A percentile compares a stretch with the other conserved stretches of the same genome.
phyloP scores from a whole-genome alignment of 192 early-diverging fungal species.

The Backusella tarrabulga region DNA sequence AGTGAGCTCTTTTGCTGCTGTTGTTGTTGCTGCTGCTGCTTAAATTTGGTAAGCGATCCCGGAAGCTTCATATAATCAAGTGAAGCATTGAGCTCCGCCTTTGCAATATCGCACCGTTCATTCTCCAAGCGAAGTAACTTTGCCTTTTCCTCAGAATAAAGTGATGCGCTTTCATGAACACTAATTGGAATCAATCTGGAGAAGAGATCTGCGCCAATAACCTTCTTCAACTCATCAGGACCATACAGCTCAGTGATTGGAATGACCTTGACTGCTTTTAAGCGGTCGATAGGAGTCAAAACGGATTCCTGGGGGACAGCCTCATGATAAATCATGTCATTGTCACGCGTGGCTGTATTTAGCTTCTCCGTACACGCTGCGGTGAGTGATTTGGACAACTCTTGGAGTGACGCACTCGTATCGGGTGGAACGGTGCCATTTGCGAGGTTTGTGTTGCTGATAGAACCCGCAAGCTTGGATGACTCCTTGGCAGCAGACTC shows the following conservation, averaged over 20 bases:
- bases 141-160: slow-evolving; percentile 97
- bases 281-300: slow-evolving; percentile 79
- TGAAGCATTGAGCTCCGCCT: slow-evolving; percentile 79
- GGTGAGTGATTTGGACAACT: slow-evolving; percentile 65
- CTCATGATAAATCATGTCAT: slow-evolving; percentile 96
- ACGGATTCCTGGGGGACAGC: slow-evolving; percentile 76
- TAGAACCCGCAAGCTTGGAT: slow-evolving; percentile 67
- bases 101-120: slow-evolving; percentile 75
- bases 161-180: slow-evolving; percentile 90
- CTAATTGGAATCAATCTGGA: slow-evolving; percentile 82
- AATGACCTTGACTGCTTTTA: slow-evolving; percentile 78
- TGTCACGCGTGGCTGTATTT: slow-evolving; percentile 73
- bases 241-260: slow-evolving; percentile 75
- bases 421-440: slow-evolving; percentile 62
- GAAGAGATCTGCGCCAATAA: slow-evolving; percentile 92
- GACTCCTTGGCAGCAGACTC: slow-evolving; percentile 87
- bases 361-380: slow-evolving; percentile 73
- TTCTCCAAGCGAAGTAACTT: slow-evolving; percentile 83
- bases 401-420: slow-evolving; percentile 67
- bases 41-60: slow-evolving; percentile 73
- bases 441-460: slow-evolving; percentile 59
- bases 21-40: slow-evolving; percentile 44
- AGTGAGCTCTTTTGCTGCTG: slow-evolving; percentile 21
- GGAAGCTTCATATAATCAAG: slow-evolving; percentile 90
- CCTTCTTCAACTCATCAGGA: slow-evolving; percentile 74